Evolutionary conservation across 768 basidiomycete genomes (phyloP), one percentile per base, ranked within the genome.

Genomic region (Leccinum incarnatum): DNA sequence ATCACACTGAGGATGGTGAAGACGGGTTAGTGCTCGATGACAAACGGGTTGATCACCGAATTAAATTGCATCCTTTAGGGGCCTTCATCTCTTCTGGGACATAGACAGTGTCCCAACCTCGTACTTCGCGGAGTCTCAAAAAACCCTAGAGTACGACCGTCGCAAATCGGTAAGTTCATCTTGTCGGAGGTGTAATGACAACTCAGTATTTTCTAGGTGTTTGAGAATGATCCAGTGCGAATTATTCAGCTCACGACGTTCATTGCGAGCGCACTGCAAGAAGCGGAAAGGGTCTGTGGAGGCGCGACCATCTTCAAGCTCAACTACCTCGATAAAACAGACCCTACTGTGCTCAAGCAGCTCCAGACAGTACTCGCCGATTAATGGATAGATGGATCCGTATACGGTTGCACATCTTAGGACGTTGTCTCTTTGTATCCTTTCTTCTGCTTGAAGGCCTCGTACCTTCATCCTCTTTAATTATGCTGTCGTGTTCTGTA

Each of bases 91-190:
- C 19, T 87, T 81, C 65, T 93, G 92, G 93, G 90, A 91, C 62
- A 70, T 83, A 4, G 75, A 85, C 57, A 79, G 77, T 54, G 79
- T 87, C 2, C 85, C 87, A 12, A 65, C 71, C 8, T 76, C 80
- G 2, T 87, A 83, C 65, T 90, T 82, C 65, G 79, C 81, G 40
- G 81, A 79, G n/a, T 82, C 82, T 10, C 81, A 89, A 70, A 86
- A 81, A 8, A 92, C 89, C 1, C 77, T 83, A 6, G 93, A 95
- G 70, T 87, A 87, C 62, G 75, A 79, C n/a, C 88, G 93, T 32
- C 83, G 91, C 46, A 83, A 86, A 75, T 75, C 76, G 57, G 93
- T 94, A 69, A 36, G 82, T 74, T 17, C 3, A 50, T 48, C 25
- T 27, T 29, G 4, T 58, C 14, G 54, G 14, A 34, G 54, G 54